Percentiles rank a stretch among this genome's conserved stretches.
Conservation (phyloP, 1,284 basidiomycete species). For the Albatrellus sp. region DNA sequence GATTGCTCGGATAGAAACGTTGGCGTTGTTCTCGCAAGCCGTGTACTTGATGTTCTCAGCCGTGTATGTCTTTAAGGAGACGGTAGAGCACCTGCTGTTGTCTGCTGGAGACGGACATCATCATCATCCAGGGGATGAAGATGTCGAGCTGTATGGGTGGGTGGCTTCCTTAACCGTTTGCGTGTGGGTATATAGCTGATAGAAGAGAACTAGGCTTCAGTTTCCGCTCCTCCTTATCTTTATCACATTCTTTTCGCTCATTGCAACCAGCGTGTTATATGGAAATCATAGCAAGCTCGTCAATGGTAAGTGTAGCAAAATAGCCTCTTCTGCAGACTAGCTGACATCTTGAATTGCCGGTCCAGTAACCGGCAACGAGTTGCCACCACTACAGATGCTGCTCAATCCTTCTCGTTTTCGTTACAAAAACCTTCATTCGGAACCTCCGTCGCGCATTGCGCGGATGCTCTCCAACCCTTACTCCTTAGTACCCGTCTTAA, state of each 20-base stretch:
- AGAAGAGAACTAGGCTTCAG: slow-evolving; percentile 35
- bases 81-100: slow-evolving; percentile 72
- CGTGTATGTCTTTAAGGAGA: slow-evolving; percentile 90
- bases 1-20: slow-evolving; percentile 60
- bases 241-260: slow-evolving; percentile 42
- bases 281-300: slow-evolving; percentile 61
- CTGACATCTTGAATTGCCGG: not conserved
- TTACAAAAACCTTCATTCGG: slow-evolving; percentile 16
- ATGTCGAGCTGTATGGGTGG: slow-evolving; percentile 27
- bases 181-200: slow-evolving; percentile 1
- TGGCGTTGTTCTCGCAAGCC: slow-evolving; percentile 77
- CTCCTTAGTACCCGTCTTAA: slow-evolving; percentile 27
- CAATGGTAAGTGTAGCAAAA: slow-evolving; percentile 34
- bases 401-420: slow-evolving; percentile 31
- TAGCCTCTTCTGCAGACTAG: not conserved
- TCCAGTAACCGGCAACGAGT: slow-evolving; percentile 39
- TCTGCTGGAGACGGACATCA: slow-evolving; percentile 53
- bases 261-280: slow-evolving; percentile 41
- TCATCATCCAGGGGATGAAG: slow-evolving; percentile 42
- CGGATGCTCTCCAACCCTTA: slow-evolving; percentile 41
- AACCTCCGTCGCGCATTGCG: slow-evolving; percentile 23
- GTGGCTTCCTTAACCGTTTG: slow-evolving; percentile 5
- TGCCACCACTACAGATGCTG: slow-evolving; percentile 34
- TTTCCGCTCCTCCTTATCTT: slow-evolving; percentile 56
- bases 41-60: slow-evolving; percentile 86